Evolutionary conservation across 2,329 filamentous ascomycete species (phyloP).

Genomic region (Colletotrichum liaoningense): DNA sequence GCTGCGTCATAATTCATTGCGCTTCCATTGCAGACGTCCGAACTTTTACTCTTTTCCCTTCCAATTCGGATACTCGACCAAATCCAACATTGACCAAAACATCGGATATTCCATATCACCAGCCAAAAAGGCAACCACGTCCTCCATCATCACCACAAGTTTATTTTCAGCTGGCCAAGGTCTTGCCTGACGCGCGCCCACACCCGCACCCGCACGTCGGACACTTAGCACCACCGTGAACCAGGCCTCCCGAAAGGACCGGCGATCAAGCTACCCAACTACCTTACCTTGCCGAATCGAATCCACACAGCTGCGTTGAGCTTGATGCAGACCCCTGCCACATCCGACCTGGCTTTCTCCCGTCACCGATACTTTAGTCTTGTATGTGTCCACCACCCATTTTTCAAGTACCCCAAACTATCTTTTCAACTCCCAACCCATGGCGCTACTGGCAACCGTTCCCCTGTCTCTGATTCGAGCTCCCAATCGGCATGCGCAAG

Average conservation of each 20-base stretch:
- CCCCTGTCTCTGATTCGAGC: slow-evolving; percentile 28
- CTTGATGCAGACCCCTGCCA: slow-evolving; percentile 36
- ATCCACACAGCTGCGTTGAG: slow-evolving; percentile 34
- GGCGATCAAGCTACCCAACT: slow-evolving; percentile 28
- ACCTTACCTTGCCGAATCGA: slow-evolving; percentile 13
- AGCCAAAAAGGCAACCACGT: background rate
- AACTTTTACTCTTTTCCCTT: background rate
- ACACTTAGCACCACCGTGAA: slow-evolving; percentile 10
- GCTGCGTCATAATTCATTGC: background rate
- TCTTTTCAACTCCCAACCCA: background rate
- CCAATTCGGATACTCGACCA: background rate
- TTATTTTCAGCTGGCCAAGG: slow-evolving; percentile 31
- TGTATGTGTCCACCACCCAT: background rate
- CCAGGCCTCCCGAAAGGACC: slow-evolving; percentile 31
- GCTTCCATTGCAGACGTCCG: background rate
- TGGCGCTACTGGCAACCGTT: slow-evolving; percentile 13
- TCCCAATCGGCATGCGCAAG: slow-evolving; percentile 33
- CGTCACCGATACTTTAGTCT: slow-evolving; percentile 12
- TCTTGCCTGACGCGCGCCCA: background rate
- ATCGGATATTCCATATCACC: slow-evolving; percentile 9
- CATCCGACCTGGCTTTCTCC: slow-evolving; percentile 23
- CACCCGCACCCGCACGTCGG: slow-evolving; percentile 19
- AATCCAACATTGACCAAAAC: background rate
- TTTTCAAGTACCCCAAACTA: slow-evolving; percentile 9
- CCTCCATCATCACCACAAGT: background rate